Base-by-base conservation (phyloP, 352 stramenopile species). In the Phytopythium delawarense region DNA sequence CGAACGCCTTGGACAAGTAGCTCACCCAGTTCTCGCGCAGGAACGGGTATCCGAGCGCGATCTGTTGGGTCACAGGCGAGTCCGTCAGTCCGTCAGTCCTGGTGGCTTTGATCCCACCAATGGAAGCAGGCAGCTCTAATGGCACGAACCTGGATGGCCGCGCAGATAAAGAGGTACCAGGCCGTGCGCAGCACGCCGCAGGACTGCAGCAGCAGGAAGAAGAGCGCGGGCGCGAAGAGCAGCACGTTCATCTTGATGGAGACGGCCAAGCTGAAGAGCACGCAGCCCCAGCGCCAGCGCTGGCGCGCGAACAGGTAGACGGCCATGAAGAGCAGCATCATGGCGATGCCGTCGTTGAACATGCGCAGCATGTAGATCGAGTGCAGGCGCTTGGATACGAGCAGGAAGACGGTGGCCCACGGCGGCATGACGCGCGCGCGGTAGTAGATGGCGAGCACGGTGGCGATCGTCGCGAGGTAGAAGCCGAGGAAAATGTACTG, bases 231-330 rank as follows among this genome's bases (percentile, higher is more conserved):
- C 45, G 96, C 96, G 67, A 99, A 99, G 15, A 99, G 82, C 48
- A 99, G 79, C 35, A 99, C 84, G 84, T 99, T 99, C 98, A 99
- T 99, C 80, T 99, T 99, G 69, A 99, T 92, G 37, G 91, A 98
- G 11, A 99, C 96, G 20, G 94, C 96, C 30, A 98, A 75, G 55
- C 92, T 98, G 80, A 98, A 99, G 42, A 98, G 46, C 4, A 96
- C 75, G 62, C 94, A 98, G 49, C 93, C 96, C 51, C 88, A 72
- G 49, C 87, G 83, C 87, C 87, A 97, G 45, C 87, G 79, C 63
- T 91, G 86, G 44, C 83, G 76, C 39, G 77, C 81, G 58, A 93
- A 92, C 1, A 96, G 63, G 65, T 94, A 97, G 21, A 98, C 83
- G 3, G 96, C 90, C 46, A 97, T 77, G 66, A 98, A 98, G 18